Percentiles rank a stretch among this genome's conserved stretches.
Evolutionary conservation across 441 rosid genomes (phyloP).

Genomic region (Adansonia rubrostipa): DNA sequence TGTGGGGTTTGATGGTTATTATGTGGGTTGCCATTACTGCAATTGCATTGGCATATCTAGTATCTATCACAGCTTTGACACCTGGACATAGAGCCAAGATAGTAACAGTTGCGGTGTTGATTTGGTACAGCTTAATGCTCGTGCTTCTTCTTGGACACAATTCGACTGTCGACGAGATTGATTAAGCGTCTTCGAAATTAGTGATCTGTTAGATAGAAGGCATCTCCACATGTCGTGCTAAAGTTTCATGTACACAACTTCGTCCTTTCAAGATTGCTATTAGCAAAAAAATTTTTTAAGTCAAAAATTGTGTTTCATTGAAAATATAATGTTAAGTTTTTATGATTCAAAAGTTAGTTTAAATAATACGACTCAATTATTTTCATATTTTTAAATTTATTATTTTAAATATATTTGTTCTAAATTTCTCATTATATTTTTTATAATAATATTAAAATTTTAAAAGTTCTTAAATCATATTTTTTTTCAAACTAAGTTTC

Average conservation of each 20-base stretch:
- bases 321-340: too few species aligned
- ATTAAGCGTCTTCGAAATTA: not conserved
- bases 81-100: not conserved
- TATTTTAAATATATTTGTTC: too few species aligned
- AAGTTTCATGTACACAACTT: not conserved
- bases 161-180: slow-evolving; percentile 8
- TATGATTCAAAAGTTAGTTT: too few species aligned
- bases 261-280: too few species aligned
- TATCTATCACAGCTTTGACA: not conserved
- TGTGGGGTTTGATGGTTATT: slow-evolving; percentile 29
- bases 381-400: too few species aligned
- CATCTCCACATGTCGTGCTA: not conserved
- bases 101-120: not conserved
- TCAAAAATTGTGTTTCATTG: too few species aligned
- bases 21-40: slow-evolving; percentile 22
- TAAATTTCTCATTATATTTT: too few species aligned
- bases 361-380: too few species aligned
- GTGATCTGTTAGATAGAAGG: not conserved
- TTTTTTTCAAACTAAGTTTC: too few species aligned
- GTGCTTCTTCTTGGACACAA: not conserved
- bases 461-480: too few species aligned
- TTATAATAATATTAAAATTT: too few species aligned
- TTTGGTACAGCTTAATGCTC: not conserved
- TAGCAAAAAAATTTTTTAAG: too few species aligned
- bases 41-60: not conserved